Evolutionary conservation across 2,329 filamentous ascomycete species (phyloP).

Genomic region (Hymenoscyphus linearis): DNA sequence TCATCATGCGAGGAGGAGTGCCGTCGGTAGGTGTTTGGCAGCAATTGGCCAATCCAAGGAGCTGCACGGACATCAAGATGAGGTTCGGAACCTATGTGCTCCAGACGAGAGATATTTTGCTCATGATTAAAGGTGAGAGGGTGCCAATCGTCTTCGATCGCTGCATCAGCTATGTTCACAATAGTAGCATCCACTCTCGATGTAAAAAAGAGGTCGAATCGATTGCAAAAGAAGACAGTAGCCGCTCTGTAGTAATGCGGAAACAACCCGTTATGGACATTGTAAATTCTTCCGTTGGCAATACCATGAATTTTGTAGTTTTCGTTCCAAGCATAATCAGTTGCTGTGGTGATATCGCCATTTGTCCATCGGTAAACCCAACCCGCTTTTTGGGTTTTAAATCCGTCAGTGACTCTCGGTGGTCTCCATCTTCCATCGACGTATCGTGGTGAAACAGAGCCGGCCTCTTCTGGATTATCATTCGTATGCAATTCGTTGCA

Average conservation of each 20-base stretch:
- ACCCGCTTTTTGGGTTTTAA: constrained; percentile 14
- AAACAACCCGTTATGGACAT: background rate
- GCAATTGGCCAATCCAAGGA: constrained; percentile 10
- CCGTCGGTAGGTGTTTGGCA: constrained; percentile 10
- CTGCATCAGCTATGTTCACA: constrained; percentile 4
- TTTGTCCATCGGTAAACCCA: constrained; percentile 24
- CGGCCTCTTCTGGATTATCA: constrained; percentile 20
- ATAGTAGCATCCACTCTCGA: constrained; percentile 14
- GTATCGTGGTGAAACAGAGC: constrained; percentile 13
- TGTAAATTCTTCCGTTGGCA: constrained; percentile 3
- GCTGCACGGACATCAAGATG: constrained; percentile 8
- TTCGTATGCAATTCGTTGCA: constrained; percentile 37
- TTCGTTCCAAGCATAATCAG: constrained; percentile 12
- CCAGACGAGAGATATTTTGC: constrained; percentile 9
- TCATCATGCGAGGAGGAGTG: background rate
- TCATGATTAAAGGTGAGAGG: constrained; percentile 17
- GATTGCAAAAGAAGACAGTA: constrained; percentile 22
- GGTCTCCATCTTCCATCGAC: constrained; percentile 22
- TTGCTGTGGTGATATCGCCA: constrained; percentile 13
- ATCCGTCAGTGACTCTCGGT: constrained; percentile 16
- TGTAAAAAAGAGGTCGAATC: constrained; percentile 18
- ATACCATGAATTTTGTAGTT: background rate
- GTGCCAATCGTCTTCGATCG: constrained; percentile 17
- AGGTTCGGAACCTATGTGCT: constrained; percentile 4
- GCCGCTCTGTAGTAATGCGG: constrained; percentile 14